Conservation (phyloP, 768 basidiomycete genomes). For the Trametes villosa region DNA sequence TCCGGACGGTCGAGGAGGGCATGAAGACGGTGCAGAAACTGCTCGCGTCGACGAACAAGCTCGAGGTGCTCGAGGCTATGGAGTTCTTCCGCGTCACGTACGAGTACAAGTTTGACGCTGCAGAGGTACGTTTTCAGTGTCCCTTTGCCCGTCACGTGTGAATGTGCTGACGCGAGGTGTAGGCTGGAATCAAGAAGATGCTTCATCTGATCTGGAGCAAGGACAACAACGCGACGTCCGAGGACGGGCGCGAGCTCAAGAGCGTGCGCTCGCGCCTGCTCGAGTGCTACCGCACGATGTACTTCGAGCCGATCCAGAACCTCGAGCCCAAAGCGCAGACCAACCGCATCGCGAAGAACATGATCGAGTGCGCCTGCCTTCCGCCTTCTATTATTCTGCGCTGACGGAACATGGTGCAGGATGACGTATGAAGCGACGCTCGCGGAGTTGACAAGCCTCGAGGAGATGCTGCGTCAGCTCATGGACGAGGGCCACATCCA, state of each 20-base stretch:
- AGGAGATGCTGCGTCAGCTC: conserved; percentile 96
- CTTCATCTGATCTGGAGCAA: conserved; percentile 97
- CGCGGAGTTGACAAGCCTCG: conserved; percentile 93
- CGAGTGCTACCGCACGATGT: conserved; percentile 86
- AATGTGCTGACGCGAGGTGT: background rate
- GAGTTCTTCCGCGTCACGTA: conserved; percentile 87
- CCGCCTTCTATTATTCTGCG: background rate
- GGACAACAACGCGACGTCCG: conserved; percentile 81
- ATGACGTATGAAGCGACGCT: conserved; percentile 90
- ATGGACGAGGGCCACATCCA: conserved; percentile 89
- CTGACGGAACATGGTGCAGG: conserved; percentile 44
- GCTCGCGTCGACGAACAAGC: conserved; percentile 84
- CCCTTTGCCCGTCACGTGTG: background rate
- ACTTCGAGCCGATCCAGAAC: conserved; percentile 82
- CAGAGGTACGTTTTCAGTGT: conserved; percentile 56
- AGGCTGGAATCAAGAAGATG: conserved; percentile 95
- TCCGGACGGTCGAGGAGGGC: conserved; percentile 65
- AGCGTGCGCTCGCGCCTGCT: conserved; percentile 86
- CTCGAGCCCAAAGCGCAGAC: conserved; percentile 84
- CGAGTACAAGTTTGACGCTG: conserved; percentile 79
- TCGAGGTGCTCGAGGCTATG: conserved; percentile 83
- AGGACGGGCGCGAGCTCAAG: conserved; percentile 79
- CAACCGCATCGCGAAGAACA: conserved; percentile 92
- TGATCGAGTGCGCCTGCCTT: conserved; percentile 77
- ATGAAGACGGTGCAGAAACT: conserved; percentile 76